A percentile compares a stretch with the other conserved stretches of the same genome.
Conservation (phyloP, 148 eudicot species). For the Fagopyrum tataricum region DNA sequence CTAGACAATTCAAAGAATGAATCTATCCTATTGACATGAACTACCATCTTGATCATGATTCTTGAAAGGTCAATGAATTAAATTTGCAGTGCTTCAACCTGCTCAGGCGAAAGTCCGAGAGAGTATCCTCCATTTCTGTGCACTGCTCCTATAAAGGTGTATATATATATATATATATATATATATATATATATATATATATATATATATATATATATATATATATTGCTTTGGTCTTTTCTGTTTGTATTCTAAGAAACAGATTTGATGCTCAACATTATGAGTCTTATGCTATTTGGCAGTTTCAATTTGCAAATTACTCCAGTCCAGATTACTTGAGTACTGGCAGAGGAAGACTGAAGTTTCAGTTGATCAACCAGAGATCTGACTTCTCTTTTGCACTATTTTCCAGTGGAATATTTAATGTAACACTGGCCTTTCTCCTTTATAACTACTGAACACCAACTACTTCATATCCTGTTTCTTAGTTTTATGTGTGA, state of each 20-base stretch:
- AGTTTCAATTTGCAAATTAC: conserved; percentile 81
- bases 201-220: not conserved
- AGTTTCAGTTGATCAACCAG: conserved; percentile 80
- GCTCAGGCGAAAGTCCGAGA: conserved; percentile 42
- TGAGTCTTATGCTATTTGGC: conserved; percentile 20
- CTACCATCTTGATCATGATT: not conserved
- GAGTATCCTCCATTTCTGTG: conserved; percentile 55
- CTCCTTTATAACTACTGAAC: not conserved
- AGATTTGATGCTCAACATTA: conserved; percentile 1
- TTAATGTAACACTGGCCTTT: conserved; percentile 32
- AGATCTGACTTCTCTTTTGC: conserved; percentile 80
- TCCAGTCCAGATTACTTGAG: conserved; percentile 42
- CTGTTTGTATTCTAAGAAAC: not conserved
- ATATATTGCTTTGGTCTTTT: not conserved
- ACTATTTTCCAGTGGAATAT: conserved; percentile 68
- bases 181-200: not conserved
- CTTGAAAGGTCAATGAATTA: not conserved
- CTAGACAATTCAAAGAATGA: not conserved
- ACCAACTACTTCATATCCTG: not conserved
- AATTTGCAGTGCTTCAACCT: conserved; percentile 50
- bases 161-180: not conserved
- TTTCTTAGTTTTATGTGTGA: not conserved
- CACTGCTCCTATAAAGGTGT: conserved; percentile 81
- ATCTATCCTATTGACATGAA: not conserved
- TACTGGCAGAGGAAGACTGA: conserved; percentile 60